These are phyloP conservation scores for Carex parvula DNA, from an alignment of 176 grass and related monocot species.

Conservation along the genomic window DNA sequence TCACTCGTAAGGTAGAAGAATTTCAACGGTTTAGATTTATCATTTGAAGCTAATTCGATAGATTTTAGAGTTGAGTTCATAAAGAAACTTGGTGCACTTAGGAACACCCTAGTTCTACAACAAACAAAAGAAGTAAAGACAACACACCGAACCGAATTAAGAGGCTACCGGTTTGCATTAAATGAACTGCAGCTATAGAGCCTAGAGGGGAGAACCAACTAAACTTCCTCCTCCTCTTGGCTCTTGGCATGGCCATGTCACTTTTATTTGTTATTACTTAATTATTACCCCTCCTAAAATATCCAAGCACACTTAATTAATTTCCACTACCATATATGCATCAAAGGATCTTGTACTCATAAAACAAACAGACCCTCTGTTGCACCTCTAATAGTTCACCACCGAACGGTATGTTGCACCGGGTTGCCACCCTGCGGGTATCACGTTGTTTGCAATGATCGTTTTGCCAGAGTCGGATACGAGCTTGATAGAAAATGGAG, in stretches of 20 bases:
- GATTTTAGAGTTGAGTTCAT: too few species aligned
- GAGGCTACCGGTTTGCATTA: neutral
- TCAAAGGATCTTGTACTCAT: neutral
- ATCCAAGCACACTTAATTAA: neutral
- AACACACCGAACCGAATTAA: neutral
- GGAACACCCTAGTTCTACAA: neutral
- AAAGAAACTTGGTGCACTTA: too few species aligned
- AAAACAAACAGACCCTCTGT: neutral
- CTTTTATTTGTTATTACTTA: neutral
- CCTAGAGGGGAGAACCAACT: slow-evolving; percentile 25
- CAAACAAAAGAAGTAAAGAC: neutral
- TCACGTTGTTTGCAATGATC: slow-evolving; percentile 44
- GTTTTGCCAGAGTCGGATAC: slow-evolving; percentile 42
- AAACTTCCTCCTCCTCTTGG: slow-evolving; percentile 11
- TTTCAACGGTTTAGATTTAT: too few species aligned
- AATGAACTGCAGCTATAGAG: neutral
- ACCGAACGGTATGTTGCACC: slow-evolving; percentile 40
- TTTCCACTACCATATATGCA: neutral
- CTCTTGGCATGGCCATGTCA: neutral
- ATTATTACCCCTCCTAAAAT: neutral
- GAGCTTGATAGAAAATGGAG: slow-evolving; percentile 53
- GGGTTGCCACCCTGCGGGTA: slow-evolving; percentile 41
- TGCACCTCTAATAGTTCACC: slow-evolving; percentile 36
- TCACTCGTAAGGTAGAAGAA: too few species aligned
- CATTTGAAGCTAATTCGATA: too few species aligned